Evolutionary conservation across 257 asterid genomes (phyloP).

Genomic region (Solanum lycopersicoides): DNA sequence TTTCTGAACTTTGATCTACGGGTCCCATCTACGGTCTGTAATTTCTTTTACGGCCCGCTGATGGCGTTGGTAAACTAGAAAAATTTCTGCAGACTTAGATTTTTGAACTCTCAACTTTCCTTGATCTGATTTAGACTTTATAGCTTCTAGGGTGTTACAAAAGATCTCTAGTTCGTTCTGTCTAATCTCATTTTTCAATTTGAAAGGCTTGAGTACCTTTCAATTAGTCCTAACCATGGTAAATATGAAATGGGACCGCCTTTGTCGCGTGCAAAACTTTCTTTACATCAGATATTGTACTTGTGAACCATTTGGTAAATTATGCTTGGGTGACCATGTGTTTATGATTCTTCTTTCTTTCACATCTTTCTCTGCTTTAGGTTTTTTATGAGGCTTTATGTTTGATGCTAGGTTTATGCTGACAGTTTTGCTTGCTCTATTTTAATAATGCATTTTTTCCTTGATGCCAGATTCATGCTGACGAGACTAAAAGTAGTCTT

Average conservation of each 20-base stretch:
- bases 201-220: background rate
- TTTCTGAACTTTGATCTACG: background rate
- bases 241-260: background rate
- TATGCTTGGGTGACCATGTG: background rate
- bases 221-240: background rate
- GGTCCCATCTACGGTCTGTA: background rate
- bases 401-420: background rate
- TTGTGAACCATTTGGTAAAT: background rate
- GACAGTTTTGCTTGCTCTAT: background rate
- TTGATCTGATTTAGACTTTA: background rate
- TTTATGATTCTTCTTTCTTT: background rate
- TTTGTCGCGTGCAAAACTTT: background rate
- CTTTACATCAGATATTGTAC: background rate
- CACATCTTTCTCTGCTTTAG: background rate
- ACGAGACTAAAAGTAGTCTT: slow-evolving; percentile 97
- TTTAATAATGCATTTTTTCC: background rate
- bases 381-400: background rate
- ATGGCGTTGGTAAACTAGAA: background rate
- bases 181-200: background rate
- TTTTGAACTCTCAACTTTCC: background rate
- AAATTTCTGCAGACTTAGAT: background rate
- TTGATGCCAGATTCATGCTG: slow-evolving; percentile 79
- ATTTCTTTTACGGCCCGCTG: background rate
- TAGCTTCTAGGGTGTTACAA: background rate
- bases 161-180: background rate